A percentile compares a stretch with the other conserved stretches of the same genome.
phyloP scores from a whole-genome alignment of 257 asterid genomes.

The Paraleonurus japonicus region DNA sequence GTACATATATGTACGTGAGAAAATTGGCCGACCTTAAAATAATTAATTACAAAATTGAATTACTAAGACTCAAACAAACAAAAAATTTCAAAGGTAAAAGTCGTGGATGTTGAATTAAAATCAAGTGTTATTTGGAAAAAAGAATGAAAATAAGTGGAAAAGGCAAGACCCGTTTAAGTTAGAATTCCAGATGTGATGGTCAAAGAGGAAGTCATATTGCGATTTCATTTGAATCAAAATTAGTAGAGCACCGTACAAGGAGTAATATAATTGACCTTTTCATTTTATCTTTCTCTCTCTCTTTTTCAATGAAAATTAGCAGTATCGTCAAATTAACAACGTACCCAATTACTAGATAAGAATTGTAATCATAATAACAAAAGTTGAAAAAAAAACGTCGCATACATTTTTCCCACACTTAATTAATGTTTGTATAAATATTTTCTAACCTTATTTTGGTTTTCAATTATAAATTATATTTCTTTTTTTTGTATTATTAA shows the following conservation, averaged over 20 bases:
- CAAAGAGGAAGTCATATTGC: not conserved
- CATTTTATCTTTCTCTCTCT: not conserved
- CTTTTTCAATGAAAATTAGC: not conserved
- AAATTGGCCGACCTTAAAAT: not conserved
- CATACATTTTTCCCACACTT: no score
- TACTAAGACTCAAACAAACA: not conserved
- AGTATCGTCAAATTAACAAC: not conserved
- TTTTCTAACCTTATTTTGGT: no score
- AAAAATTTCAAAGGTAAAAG: constrained; percentile 9
- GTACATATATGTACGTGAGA: no score
- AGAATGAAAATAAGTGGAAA: constrained; percentile 3
- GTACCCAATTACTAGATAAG: not conserved
- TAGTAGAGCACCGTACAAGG: constrained; percentile 11
- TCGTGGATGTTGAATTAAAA: constrained; percentile 16
- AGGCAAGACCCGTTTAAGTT: not conserved
- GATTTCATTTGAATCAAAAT: not conserved
- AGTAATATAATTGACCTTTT: constrained; percentile 13
- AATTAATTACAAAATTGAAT: no score
- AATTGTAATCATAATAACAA: not conserved
- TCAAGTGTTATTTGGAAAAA: not conserved
- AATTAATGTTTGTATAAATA: no score
- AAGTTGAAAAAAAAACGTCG: no score
- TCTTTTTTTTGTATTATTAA: no score
- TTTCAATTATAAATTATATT: no score
- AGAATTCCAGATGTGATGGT: constrained; percentile 13